phyloP scores from a whole-genome alignment of 73 alveolate species.

The Tetrahymena malaccensis region DNA sequence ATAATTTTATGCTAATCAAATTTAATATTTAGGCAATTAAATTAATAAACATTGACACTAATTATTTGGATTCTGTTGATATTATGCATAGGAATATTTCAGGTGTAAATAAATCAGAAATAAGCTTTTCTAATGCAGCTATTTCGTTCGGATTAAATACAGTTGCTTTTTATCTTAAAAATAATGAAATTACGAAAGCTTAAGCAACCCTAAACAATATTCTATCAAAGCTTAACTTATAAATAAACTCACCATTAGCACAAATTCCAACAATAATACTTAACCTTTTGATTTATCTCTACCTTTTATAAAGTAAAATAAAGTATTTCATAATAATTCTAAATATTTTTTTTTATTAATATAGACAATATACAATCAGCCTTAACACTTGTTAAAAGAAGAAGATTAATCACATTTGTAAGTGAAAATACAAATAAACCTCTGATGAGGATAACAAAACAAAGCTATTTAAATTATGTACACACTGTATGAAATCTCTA shows the following conservation, averaged over 20 bases:
- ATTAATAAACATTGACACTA: background rate
- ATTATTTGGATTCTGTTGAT: background rate
- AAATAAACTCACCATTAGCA: background rate
- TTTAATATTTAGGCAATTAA: background rate
- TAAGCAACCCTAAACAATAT: background rate
- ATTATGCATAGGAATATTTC: background rate
- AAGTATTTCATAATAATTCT: background rate
- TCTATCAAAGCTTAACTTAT: background rate
- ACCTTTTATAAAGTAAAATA: background rate
- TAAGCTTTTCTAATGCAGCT: background rate
- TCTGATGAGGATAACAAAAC: background rate
- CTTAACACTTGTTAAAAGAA: background rate
- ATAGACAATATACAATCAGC: background rate
- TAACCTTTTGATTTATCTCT: background rate
- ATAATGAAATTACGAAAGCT: background rate
- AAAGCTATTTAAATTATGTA: background rate
- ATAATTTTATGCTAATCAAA: background rate
- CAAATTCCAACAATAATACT: background rate
- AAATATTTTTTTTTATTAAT: background rate
- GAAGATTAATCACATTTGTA: background rate
- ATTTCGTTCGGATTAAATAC: background rate
- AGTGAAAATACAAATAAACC: background rate
- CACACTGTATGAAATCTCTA: background rate
- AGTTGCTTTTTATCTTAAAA: background rate
- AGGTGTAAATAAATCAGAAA: background rate